Base-by-base conservation (phyloP, 805 yeast species). In the Kodamaea restingae region DNA sequence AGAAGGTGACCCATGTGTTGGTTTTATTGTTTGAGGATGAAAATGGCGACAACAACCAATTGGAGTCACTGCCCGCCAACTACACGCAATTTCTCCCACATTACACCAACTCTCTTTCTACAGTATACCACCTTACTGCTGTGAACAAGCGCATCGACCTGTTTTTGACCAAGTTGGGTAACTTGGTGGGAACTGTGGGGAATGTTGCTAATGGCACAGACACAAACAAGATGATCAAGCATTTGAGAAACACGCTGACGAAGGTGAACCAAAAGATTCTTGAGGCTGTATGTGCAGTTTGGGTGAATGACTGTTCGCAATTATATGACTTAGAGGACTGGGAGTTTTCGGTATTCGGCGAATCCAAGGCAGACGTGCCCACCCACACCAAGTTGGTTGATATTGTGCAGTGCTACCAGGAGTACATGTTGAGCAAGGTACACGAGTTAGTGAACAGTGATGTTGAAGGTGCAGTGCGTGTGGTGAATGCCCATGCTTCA, bases 301-400 rank as follows among this genome's bases (percentile, higher is more conserved):
- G 73, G 73, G 67, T 67, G 3, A 68, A 68, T 42, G 74, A 68
- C 43, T 67, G 72, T 44, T 55, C 68, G 2, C 74, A 68, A 42
- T 62, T 68, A 28, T 65, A 63, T 45, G 72, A 67, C 36, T 49
- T 68, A n/a, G 73, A 68, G 40, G 57, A 55, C 30, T 68, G 72
- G 73, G 68, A 28, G 55, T 55, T 20, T 57, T 55, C 38, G 29
- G 15, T 38, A 14, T 30, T 30, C 9, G 32, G 18, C 7, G 31
- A 28, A 4, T n/a, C 28, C 8, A 8, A 9, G 26, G 22, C 15
- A 10, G 35, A 32, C 2, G 54, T 47, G 18, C 51, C 62, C 2
- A 51, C 56, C 1, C 54, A 49, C 43, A 68, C 74, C 10, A 65
- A 63, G 34, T 45, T 57, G 38, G 55, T 68, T 46, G 58, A 56